A percentile compares a stretch with the other conserved stretches of the same genome.
phyloP scores from a whole-genome alignment of 352 stramenopile genomes.

The Thalassiosira ordinaria region DNA sequence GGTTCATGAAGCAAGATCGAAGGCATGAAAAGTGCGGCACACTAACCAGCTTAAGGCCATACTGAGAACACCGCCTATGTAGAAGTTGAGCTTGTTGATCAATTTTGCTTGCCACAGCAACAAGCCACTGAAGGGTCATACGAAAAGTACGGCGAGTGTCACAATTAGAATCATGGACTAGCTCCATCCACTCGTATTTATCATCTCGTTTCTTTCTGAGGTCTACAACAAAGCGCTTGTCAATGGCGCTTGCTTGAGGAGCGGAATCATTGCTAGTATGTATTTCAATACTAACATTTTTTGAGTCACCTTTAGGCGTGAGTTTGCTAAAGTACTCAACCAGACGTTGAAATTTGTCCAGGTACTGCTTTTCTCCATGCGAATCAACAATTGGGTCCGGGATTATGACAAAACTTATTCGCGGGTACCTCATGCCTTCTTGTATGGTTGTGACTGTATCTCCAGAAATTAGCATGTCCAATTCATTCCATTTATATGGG shows the following conservation, averaged over 20 bases:
- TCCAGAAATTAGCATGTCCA: constrained; percentile 84
- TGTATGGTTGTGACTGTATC: constrained; percentile 69
- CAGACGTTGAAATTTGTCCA: constrained; percentile 75
- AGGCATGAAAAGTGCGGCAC: constrained; percentile 76
- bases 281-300: constrained; percentile 66
- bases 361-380: constrained; percentile 74
- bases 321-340: constrained; percentile 81
- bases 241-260: constrained; percentile 35
- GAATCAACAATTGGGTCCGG: constrained; percentile 65
- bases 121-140: constrained; percentile 86
- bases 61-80: constrained; percentile 77
- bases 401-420: constrained; percentile 84
- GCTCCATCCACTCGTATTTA: constrained; percentile 84
- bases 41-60: constrained; percentile 76
- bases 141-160: constrained; percentile 79
- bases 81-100: constrained; percentile 82
- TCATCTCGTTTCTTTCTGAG: constrained; percentile 70
- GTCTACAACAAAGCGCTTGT: constrained; percentile 71
- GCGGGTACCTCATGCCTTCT: constrained; percentile 75
- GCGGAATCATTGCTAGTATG: constrained; percentile 39
- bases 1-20: constrained; percentile 78
- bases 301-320: constrained; percentile 58
- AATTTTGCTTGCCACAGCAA: constrained; percentile 80
- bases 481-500: constrained; percentile 83
- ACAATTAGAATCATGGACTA: constrained; percentile 77